Percentiles rank a stretch among this genome's conserved stretches.
These are phyloP conservation scores for Eucommia ulmoides DNA, from an alignment of 257 asterid species.

Conservation along the genomic window DNA sequence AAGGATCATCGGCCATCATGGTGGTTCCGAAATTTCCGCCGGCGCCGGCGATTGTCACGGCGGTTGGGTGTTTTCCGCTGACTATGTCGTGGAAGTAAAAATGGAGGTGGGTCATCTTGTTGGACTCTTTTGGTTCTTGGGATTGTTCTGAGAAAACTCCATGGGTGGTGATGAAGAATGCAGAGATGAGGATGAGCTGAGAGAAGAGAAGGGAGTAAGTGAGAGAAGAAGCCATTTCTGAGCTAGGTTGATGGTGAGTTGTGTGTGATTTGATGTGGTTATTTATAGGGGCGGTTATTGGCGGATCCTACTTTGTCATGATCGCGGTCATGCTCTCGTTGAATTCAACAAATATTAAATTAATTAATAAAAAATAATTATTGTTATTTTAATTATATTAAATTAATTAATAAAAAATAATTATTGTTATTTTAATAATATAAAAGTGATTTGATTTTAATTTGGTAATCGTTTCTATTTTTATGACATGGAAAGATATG, in stretches of 20 bases:
- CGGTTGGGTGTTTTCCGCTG: constrained; percentile 30
- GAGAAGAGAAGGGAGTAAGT: constrained; percentile 8
- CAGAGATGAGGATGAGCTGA: constrained; percentile 10
- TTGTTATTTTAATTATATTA: no score
- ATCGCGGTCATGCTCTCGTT: no score
- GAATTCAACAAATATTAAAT: no score
- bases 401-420: no score
- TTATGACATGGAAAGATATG: no score
- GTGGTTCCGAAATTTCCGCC: constrained; percentile 26
- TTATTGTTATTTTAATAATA: no score
- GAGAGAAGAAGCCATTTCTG: constrained; percentile 13
- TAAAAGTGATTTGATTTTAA: no score
- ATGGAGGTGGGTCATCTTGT: constrained; percentile 34
- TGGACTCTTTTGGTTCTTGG: constrained; percentile 1
- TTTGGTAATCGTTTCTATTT: no score
- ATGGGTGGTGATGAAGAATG: neutral
- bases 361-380: no score
- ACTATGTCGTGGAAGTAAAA: no score
- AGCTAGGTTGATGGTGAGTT: neutral
- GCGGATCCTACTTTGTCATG: no score
- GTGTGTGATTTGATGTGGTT: neutral
- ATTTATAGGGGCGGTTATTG: neutral
- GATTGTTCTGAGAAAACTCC: constrained; percentile 23
- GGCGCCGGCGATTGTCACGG: constrained; percentile 20
- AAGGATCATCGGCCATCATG: constrained; percentile 32